Conservation (phyloP, 192 early-diverging fungal species). For the Mortierella alpina region DNA sequence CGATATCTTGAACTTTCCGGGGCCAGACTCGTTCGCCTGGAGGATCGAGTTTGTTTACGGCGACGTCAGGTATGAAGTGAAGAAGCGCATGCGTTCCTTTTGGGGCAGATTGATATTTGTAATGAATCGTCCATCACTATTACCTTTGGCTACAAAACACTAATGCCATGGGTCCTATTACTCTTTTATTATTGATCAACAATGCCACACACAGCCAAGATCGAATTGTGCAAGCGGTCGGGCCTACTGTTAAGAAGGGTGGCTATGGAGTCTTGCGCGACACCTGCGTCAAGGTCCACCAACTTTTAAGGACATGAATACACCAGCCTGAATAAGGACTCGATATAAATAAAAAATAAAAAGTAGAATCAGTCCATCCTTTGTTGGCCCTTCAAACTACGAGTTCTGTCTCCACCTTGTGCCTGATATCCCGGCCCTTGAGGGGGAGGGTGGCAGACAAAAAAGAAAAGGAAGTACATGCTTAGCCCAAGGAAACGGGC, state of each 20-base stretch:
- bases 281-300: constrained; percentile 37
- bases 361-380: not conserved
- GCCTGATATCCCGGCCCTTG: too few relatives aligned
- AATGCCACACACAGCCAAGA: constrained; percentile 11
- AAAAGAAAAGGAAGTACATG: too few relatives aligned
- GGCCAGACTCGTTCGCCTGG: constrained; percentile 39
- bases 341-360: not conserved
- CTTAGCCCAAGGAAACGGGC: constrained; percentile 44
- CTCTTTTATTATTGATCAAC: not conserved
- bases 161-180: not conserved
- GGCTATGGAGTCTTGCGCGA: constrained; percentile 37
- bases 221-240: constrained; percentile 20
- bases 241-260: constrained; percentile 31
- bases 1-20: constrained; percentile 39
- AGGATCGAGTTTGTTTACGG: constrained; percentile 48
- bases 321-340: not conserved
- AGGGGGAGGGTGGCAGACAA: too few relatives aligned
- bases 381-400: not conserved
- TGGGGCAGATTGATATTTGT: not conserved
- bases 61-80: constrained; percentile 17
- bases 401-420: too few relatives aligned
- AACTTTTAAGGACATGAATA: constrained; percentile 17
- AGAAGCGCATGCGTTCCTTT: too few relatives aligned
- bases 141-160: not conserved
- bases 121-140: not conserved